Evolutionary conservation across 441 rosid genomes (phyloP), one percentile per base, ranked within the genome.

Genomic region (Omphalea diandra): DNA sequence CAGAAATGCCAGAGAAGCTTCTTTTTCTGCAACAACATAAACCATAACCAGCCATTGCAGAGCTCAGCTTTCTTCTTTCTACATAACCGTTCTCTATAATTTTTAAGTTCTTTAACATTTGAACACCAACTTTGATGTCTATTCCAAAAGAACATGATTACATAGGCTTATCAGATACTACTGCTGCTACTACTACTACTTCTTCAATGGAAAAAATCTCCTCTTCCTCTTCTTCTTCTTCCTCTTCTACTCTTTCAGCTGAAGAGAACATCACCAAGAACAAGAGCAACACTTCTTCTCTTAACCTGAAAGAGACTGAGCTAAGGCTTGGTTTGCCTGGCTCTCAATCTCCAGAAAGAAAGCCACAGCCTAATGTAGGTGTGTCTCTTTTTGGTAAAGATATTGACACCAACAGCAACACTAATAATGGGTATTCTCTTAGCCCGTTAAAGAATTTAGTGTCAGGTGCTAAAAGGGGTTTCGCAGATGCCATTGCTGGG

Each of bases 271-370:
- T 46, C 31, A 69, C 5, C 70, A 66, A 47, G 27, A 58, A 24
- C 33, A 68, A 20, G 26, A 74, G n/a, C n/a, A n/a, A n/a, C n/a
- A n/a, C n/a, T n/a, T n/a, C 74, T 62, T 56, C 58, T 57, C 81
- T 83, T 6, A 83, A 82, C 73, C 70, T 84, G 36, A 83, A 77
- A 65, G 88, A 79, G 73, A 87, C 92, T 58, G 93, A 88, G 82
- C 83, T 88, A 10, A 80, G 88, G 77, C 88, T 88, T 70, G 90
- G 93, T 63, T 67, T 86, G 63, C 93, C 93, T 5, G 90, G 93
- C 29, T 86, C 83, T 49, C 75, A 64, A 29, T 81, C 87, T 27
- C 83, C 85, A 1, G 85, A 76, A 69, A 81, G 85, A 57, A 87
- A 83, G 44, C 79, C 78, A 57, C 33, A 63, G 24, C 64, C 66